phyloP scores from a whole-genome alignment of 2,329 filamentous ascomycete species.

The Thelonectria rubi region DNA sequence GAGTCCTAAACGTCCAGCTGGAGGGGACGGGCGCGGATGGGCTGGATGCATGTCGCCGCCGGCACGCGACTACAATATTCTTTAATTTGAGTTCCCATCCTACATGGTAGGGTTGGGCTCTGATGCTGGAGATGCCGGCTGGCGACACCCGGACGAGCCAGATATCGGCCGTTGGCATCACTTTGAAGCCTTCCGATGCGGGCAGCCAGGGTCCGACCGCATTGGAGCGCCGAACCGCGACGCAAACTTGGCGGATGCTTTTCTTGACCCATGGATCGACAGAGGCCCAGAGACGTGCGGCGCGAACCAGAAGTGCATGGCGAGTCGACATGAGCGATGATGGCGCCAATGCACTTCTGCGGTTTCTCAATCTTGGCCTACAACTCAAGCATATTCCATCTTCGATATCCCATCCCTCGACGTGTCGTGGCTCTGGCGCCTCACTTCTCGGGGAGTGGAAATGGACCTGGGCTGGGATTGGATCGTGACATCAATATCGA shows the following conservation, averaged over 20 bases:
- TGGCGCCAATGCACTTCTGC: background rate
- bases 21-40: background rate
- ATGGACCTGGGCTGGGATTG: conserved; percentile 30
- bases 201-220: background rate
- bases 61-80: background rate
- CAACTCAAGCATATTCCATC: background rate
- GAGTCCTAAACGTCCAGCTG: conserved; percentile 11
- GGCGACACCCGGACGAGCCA: conserved; percentile 10
- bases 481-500: conserved; percentile 38
- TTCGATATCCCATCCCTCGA: conserved; percentile 17
- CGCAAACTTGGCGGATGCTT: conserved; percentile 1
- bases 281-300: background rate
- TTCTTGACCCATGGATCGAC: conserved; percentile 1
- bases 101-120: background rate
- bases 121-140: background rate
- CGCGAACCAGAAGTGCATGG: background rate
- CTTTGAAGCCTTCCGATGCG: background rate
- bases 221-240: conserved; percentile 4
- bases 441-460: conserved; percentile 9
- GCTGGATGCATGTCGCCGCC: conserved; percentile 7
- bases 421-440: conserved; percentile 29
- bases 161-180: background rate
- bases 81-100: background rate
- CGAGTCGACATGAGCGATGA: background rate
- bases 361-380: background rate